These are phyloP conservation scores for Penicillium sp. DNA, from an alignment of 2,329 filamentous ascomycete genomes.

Conservation along the genomic window DNA sequence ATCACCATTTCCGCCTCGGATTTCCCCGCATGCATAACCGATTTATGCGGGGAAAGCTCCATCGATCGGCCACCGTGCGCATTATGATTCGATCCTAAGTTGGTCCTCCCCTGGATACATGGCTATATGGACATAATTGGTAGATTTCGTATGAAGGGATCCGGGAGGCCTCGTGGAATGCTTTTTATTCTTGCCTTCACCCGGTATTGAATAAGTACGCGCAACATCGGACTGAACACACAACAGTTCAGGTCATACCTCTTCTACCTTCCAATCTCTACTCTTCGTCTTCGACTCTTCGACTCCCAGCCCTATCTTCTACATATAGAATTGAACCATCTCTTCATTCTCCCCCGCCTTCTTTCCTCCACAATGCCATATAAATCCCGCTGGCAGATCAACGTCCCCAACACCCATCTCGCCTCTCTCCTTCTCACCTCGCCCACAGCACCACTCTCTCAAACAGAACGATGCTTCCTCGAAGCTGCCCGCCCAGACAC, in stretches of 20 bases:
- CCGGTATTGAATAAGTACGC: not conserved
- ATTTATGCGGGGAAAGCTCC: constrained; percentile 20
- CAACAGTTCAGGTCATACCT: not conserved
- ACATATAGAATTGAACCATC: not conserved
- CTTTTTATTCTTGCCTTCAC: not conserved
- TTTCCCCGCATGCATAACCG: constrained; percentile 27
- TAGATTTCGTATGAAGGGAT: not conserved
- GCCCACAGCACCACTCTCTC: constrained; percentile 51
- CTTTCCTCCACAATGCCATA: constrained; percentile 50
- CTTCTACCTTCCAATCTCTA: not conserved
- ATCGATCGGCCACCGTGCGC: constrained; percentile 16
- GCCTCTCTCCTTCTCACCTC: constrained; percentile 55
- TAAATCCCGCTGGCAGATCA: constrained; percentile 54
- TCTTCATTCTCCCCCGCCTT: not conserved
- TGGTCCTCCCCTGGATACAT: not conserved
- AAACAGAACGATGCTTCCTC: constrained; percentile 56
- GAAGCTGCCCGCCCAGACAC: constrained; percentile 70
- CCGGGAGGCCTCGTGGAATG: not conserved
- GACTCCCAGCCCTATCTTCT: not conserved
- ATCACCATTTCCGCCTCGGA: constrained; percentile 8
- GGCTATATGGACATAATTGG: constrained; percentile 2
- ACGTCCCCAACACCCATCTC: constrained; percentile 50
- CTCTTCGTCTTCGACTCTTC: not conserved
- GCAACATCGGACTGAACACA: not conserved
- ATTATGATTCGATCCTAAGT: constrained; percentile 11